Conservation (phyloP, 768 basidiomycete genomes). For the Tephrocybe sp. region DNA sequence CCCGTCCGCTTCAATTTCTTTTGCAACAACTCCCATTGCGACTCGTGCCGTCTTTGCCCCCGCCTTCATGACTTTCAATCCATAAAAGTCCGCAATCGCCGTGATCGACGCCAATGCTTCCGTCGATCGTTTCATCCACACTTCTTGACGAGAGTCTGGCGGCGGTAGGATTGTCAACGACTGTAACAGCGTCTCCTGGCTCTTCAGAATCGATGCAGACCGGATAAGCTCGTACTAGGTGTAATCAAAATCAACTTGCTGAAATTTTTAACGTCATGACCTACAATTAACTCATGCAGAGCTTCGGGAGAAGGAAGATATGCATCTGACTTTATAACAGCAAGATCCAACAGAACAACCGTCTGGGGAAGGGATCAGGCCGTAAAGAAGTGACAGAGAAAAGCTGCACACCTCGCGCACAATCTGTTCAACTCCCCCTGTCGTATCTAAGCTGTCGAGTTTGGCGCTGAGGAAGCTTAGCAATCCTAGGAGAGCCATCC, state of each 20-base stretch:
- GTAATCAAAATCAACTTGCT: neutral
- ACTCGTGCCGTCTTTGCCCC: conserved; percentile 47
- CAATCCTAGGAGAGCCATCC: conserved; percentile 54
- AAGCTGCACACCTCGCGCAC: conserved; percentile 46
- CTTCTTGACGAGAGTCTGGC: conserved; percentile 21
- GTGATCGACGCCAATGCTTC: conserved; percentile 42
- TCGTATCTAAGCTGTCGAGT: conserved; percentile 48
- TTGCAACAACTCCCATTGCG: conserved; percentile 55
- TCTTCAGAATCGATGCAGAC: conserved; percentile 45
- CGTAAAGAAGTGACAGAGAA: neutral
- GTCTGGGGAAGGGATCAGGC: conserved; percentile 32
- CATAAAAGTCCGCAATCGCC: conserved; percentile 48
- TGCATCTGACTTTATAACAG: conserved; percentile 47
- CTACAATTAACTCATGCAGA: conserved; percentile 60
- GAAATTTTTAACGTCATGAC: conserved; percentile 20
- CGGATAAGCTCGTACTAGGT: conserved; percentile 67
- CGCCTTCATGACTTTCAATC: conserved; percentile 44
- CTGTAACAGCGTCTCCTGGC: conserved; percentile 44
- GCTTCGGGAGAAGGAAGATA: conserved; percentile 53
- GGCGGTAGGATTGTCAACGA: conserved; percentile 31
- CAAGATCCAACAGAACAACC: conserved; percentile 50
- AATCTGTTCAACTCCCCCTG: conserved; percentile 51
- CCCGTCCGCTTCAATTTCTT: conserved; percentile 62
- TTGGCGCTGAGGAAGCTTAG: conserved; percentile 56
- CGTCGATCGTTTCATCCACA: conserved; percentile 31